Conservation (phyloP, 345 rosid genomes). For the Brassica napus region Da-Ae NC_063452.1:85501-86000, state of each 20-base stretch:
- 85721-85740: slow-evolving; percentile 88
- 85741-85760: too few species aligned
- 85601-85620: slow-evolving; percentile 44
- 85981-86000: slow-evolving; percentile 38
- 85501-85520: slow-evolving; percentile 11
- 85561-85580: slow-evolving; percentile 54
- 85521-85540: slow-evolving; percentile 22
- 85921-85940: slow-evolving; percentile 21
- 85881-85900: slow-evolving; percentile 60
- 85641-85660: slow-evolving; percentile 49
- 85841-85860: slow-evolving; percentile 80
- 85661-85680: slow-evolving; percentile 59
- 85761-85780: slow-evolving; percentile 11
- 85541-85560: slow-evolving; percentile 35
- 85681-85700: slow-evolving; percentile 47
- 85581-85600: slow-evolving; percentile 46
- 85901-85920: slow-evolving; percentile 8
- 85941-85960: slow-evolving; percentile 2
- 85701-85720: slow-evolving; percentile 60
- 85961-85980: slow-evolving; percentile 30
- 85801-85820: slow-evolving; percentile 22
- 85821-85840: slow-evolving; percentile 57
- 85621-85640: slow-evolving; percentile 46
- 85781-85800: not conserved
- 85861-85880: slow-evolving; percentile 79